Base-by-base conservation (phyloP, 768 basidiomycete genomes). In the Mrakia blollopis region DNA sequence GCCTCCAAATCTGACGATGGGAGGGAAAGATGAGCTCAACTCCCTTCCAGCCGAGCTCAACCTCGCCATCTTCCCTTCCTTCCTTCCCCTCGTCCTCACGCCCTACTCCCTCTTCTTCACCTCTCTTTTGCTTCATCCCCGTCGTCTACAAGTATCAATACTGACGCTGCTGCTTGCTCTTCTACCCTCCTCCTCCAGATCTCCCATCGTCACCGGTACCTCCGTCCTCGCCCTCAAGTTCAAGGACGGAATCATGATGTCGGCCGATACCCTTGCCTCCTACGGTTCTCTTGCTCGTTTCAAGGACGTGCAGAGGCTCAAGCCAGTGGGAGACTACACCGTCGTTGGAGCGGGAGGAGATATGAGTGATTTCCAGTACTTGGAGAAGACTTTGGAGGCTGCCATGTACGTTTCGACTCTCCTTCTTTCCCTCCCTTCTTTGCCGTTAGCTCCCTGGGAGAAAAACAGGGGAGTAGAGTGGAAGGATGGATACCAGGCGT, bases 191-290 rank as follows among this genome's bases (percentile, higher is more conserved):
- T 28, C 39, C 1, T 13, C 3, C 25, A 94, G 92, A 81, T 91
- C 94, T 81, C 97, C 97, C 14, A 90, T 98, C 78, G 93, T 98
- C 13, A 98, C 96, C 0, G 97, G 96, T 76, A 95, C 96, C n/a
- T 92, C 91, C 75, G 94, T 99, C 8, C 87, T 99, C 47, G 97
- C 91, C 3, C 87, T 99, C 84, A 92, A 92, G 85, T 98, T 88
- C 87, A 94, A 95, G 84, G 94, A 93, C 81, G 97, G 97, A 13
- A 89, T 99, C 79, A 96, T 99, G 92, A 90, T 99, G 87, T 94
- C 97, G 41, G 94, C 97, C 52, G 97, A 99, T 86, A 98, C 91
- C 81, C 91, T 98, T 93, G 94, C 93, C 16, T 98, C 97, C 0
- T 98, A 98, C 81, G 96, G 97, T 78, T 98, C 96, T 10, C 90